These are phyloP conservation scores for Echium plantagineum DNA, from an alignment of 257 asterid species.

Conservation along the genomic window DNA sequence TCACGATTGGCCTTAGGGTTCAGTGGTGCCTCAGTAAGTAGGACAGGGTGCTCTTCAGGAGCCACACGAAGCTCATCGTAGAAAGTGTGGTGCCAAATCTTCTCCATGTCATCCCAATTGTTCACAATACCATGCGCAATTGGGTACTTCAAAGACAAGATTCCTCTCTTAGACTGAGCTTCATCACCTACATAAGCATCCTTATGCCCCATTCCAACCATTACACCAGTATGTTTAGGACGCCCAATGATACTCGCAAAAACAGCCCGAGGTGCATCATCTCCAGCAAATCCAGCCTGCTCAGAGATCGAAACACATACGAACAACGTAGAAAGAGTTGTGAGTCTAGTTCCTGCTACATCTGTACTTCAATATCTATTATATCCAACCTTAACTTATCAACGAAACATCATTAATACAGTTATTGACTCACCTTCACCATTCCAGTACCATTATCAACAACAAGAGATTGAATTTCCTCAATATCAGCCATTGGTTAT, in stretches of 20 bases:
- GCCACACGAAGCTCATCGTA: conserved; percentile 30
- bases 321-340: neutral
- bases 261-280: conserved; percentile 40
- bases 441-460: conserved; percentile 37
- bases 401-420: neutral
- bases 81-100: conserved; percentile 6
- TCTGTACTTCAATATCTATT: too few species aligned
- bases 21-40: conserved; percentile 40
- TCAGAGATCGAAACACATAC: neutral
- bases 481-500: conserved; percentile 24
- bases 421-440: conserved; percentile 20
- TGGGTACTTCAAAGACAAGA: conserved; percentile 31
- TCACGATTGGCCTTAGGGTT: conserved; percentile 30
- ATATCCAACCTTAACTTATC: neutral
- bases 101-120: conserved; percentile 49
- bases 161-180: conserved; percentile 40
- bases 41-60: conserved; percentile 39
- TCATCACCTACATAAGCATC: conserved; percentile 26
- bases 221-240: conserved; percentile 31
- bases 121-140: conserved; percentile 41
- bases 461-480: conserved; percentile 33
- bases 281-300: conserved; percentile 42
- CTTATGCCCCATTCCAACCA: conserved; percentile 41
- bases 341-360: neutral
- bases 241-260: conserved; percentile 39